Base-by-base conservation (phyloP, 2,329 filamentous ascomycete species). In the Fusarium subtropicale region DNA sequence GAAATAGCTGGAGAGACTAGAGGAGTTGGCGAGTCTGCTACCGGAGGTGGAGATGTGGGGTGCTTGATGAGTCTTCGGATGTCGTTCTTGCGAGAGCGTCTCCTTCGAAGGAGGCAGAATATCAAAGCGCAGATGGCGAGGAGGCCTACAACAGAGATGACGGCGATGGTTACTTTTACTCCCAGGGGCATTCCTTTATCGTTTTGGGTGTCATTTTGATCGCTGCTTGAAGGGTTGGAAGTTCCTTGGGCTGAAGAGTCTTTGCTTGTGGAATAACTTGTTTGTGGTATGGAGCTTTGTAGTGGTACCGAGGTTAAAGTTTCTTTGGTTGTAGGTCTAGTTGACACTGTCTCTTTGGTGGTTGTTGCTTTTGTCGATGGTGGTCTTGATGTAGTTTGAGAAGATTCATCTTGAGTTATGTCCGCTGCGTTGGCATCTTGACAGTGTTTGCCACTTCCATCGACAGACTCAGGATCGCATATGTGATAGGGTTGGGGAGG, bases 101-200 rank as follows among this genome's bases (percentile, higher is more conserved):
- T 78, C 67, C 56, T 71, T 18, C 79, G 79, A 13, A 83, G 60
- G 4, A 83, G 70, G 47, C 81, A 81, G 4, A 82, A 66, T 3
- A 80, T 57, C 18, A 83, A 66, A 12, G 76, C 76, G 12, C 79
- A 54, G 5, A 85, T 56, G 4, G 79, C 72, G 16, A 82, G 60
- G 13, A 82, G 65, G 6, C 73, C 80, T n/a, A 84, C 70, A 5
- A 80, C 69, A 3, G 80, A 79, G 51, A 81, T 81, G 13, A 85
- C 68, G 6, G 77, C 81, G 50, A 87, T 81, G 33, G 84, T 83
- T 4, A 81, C 79, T 59, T 82, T 85, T 46, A 80, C 78, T 3
- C 80, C 81, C 2, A 74, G 69, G 2, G 83, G 76, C 8, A 85
- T 74, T 5, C 66, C 69, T 36, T 55, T 15, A 13, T 41, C 44